Evolutionary conservation across 192 early-diverging fungal species (phyloP).

Genomic region (Linnemannia zychae): DNA sequence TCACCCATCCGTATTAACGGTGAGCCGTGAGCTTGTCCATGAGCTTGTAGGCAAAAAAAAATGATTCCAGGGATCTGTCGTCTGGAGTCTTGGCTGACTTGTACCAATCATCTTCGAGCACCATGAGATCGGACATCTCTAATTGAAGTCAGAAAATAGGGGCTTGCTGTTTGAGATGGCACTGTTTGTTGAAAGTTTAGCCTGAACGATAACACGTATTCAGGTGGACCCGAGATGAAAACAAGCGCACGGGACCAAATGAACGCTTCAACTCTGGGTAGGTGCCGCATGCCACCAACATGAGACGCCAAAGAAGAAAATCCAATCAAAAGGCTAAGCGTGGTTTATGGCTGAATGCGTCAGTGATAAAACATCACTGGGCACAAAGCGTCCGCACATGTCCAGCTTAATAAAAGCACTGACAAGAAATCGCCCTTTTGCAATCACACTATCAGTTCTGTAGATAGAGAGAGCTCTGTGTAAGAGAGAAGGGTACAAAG

Average conservation of each 20-base stretch:
- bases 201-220: slow-evolving; percentile 6
- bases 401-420: no score
- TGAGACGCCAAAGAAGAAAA: slow-evolving; percentile 47
- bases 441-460: no score
- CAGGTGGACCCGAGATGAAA: slow-evolving; percentile 25
- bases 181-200: not conserved
- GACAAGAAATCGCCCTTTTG: no score
- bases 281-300: slow-evolving; percentile 28
- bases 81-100: slow-evolving; percentile 8
- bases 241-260: slow-evolving; percentile 27
- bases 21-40: slow-evolving; percentile 24
- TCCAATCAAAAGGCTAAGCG: slow-evolving; percentile 33
- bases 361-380: slow-evolving; percentile 44
- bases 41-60: slow-evolving; percentile 32
- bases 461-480: no score
- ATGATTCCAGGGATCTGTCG: slow-evolving; percentile 18
- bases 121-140: slow-evolving; percentile 17
- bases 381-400: slow-evolving; percentile 22
- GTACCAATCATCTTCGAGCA: slow-evolving; percentile 11
- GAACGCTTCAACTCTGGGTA: slow-evolving; percentile 32
- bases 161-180: slow-evolving; percentile 6
- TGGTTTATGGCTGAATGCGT: slow-evolving; percentile 42
- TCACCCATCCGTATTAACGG: slow-evolving; percentile 26
- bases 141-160: slow-evolving; percentile 17
- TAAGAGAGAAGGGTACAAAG: no score